Conservation (phyloP, 495 filamentous ascomycete species). For the Apiosordaria backusii region DNA sequence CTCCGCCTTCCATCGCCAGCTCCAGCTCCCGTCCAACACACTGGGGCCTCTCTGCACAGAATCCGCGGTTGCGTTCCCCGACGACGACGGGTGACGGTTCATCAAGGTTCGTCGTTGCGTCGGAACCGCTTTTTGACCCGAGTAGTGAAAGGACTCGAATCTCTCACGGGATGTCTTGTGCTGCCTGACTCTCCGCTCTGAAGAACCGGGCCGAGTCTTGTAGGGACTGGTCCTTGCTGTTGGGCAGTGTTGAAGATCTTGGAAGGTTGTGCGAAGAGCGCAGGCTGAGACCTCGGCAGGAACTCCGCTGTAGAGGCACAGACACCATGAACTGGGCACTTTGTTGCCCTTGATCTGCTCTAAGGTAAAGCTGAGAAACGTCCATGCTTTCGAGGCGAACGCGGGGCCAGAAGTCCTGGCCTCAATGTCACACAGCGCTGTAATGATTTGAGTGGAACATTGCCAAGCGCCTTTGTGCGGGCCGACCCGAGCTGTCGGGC, state of each 20-base stretch:
- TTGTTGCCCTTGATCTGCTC: too few relatives aligned
- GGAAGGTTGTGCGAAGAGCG: background rate
- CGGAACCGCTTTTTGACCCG: background rate
- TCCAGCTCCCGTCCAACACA: too few relatives aligned
- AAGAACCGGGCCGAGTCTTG: background rate
- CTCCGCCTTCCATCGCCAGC: background rate
- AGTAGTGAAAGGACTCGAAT: background rate
- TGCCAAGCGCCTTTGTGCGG: background rate
- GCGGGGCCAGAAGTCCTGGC: too few relatives aligned
- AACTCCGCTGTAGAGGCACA: background rate
- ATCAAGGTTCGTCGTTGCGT: background rate
- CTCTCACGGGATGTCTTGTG: background rate
- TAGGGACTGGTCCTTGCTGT: background rate
- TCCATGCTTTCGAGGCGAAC: background rate
- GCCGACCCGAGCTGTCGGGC: constrained; percentile 1
- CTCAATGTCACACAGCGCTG: background rate
- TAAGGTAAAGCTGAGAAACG: background rate
- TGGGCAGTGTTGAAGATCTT: background rate
- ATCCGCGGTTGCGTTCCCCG: too few relatives aligned
- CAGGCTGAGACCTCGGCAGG: background rate
- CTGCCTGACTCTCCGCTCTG: background rate
- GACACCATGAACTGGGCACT: background rate
- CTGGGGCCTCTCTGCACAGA: too few relatives aligned
- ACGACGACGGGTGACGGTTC: too few relatives aligned
- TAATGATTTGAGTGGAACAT: background rate